phyloP scores from a whole-genome alignment of 768 basidiomycete genomes.

The Lentinus brumalis region DNA sequence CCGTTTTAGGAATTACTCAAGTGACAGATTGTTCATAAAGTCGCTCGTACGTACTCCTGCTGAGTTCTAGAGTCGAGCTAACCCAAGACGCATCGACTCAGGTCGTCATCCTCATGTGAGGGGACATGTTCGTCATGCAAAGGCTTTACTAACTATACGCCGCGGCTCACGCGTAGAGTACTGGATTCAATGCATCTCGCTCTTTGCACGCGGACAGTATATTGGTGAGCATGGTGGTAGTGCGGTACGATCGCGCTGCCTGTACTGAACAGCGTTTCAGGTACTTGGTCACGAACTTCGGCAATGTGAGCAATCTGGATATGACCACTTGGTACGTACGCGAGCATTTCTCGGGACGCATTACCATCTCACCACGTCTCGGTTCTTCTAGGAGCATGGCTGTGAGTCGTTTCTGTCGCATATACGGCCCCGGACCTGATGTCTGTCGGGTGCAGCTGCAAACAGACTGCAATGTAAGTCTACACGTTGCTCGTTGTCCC shows the following conservation, averaged over 20 bases:
- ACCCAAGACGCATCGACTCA: background rate
- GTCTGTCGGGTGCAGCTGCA: slow-evolving; percentile 38
- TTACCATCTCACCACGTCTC: background rate
- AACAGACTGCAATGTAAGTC: slow-evolving; percentile 51
- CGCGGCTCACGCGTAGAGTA: slow-evolving; percentile 27
- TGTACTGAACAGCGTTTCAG: slow-evolving; percentile 27
- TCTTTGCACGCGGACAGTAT: slow-evolving; percentile 47
- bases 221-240: slow-evolving; percentile 38
- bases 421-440: background rate
- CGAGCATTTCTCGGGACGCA: too few relatives aligned
- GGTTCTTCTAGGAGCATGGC: slow-evolving; percentile 17
- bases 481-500: background rate
- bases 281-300: slow-evolving; percentile 49
- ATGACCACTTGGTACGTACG: slow-evolving; percentile 43
- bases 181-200: slow-evolving; percentile 48
- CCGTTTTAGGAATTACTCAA: slow-evolving; percentile 39
- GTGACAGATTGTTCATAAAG: slow-evolving; percentile 43
- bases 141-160: background rate
- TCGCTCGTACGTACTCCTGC: slow-evolving; percentile 35
- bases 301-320: slow-evolving; percentile 38
- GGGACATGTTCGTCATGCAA: background rate
- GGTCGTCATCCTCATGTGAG: slow-evolving; percentile 17
- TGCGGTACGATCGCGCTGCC: background rate
- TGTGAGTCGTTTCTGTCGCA: slow-evolving; percentile 14
- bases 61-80: background rate